Conservation (phyloP, 345 rosid genomes). For the Clausena lansium region DNA sequence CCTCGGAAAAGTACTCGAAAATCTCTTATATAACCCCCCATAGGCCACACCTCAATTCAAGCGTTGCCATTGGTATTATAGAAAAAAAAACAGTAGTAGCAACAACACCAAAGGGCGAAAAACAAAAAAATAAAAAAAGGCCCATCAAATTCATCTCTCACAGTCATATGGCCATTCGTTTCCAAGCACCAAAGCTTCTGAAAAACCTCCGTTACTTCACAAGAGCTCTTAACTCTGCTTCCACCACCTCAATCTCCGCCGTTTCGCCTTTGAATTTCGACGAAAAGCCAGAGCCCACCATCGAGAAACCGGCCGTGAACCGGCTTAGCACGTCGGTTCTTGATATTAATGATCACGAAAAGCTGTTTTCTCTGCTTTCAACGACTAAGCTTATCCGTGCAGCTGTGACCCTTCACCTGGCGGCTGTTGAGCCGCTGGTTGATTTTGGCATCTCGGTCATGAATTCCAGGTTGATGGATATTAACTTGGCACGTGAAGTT, state of each 20-base stretch:
- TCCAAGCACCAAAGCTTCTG: slow-evolving; percentile 36
- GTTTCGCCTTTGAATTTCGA: slow-evolving; percentile 24
- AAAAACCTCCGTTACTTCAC: slow-evolving; percentile 33
- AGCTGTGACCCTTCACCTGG: slow-evolving; percentile 47
- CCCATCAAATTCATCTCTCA: background rate
- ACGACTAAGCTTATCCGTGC: slow-evolving; percentile 55
- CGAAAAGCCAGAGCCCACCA: slow-evolving; percentile 20
- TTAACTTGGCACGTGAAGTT: slow-evolving; percentile 34
- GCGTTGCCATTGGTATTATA: background rate
- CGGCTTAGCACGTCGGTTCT: slow-evolving; percentile 9
- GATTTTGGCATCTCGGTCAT: slow-evolving; percentile 75
- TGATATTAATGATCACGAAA: slow-evolving; percentile 50
- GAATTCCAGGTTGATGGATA: slow-evolving; percentile 63
- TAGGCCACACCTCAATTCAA: background rate
- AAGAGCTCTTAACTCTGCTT: slow-evolving; percentile 42
- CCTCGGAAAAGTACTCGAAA: background rate
- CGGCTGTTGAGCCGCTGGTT: slow-evolving; percentile 56
- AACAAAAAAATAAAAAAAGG: too few species aligned
- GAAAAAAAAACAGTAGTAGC: too few species aligned
- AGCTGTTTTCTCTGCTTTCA: slow-evolving; percentile 49
- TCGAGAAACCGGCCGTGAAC: background rate
- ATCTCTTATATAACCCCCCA: background rate
- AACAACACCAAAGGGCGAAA: background rate
- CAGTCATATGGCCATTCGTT: slow-evolving; percentile 46
- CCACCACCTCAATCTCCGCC: slow-evolving; percentile 40